Percentiles rank a stretch among this genome's conserved stretches.
phyloP scores from a whole-genome alignment of 768 basidiomycete genomes.

The Trametopsis cervina region DNA sequence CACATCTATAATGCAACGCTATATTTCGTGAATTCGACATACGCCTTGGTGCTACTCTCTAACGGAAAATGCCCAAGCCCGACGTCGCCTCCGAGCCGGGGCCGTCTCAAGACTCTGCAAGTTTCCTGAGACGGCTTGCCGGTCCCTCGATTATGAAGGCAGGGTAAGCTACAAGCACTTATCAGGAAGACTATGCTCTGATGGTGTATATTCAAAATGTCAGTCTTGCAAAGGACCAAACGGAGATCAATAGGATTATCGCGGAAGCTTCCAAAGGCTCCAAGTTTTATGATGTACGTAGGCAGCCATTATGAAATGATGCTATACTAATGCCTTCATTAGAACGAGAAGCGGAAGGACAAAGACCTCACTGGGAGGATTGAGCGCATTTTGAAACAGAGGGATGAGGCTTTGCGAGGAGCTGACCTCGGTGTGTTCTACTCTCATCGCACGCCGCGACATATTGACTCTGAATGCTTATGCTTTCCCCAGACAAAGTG shows the following conservation, averaged over 20 bases:
- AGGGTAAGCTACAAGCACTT: constrained; percentile 44
- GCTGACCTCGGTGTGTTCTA: constrained; percentile 48
- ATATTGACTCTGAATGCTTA: constrained; percentile 7
- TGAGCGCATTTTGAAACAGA: constrained; percentile 53
- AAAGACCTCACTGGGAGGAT: constrained; percentile 78
- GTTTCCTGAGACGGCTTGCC: constrained; percentile 72
- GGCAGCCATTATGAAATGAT: background rate
- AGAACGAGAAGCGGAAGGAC: constrained; percentile 91
- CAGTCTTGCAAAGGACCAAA: constrained; percentile 66
- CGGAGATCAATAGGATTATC: constrained; percentile 83
- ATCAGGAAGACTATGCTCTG: background rate
- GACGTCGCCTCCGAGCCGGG: constrained; percentile 22
- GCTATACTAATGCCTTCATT: constrained; percentile 2
- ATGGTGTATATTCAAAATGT: background rate
- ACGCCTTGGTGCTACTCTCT: no score
- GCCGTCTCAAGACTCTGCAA: constrained; percentile 56
- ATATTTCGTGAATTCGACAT: no score
- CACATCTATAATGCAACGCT: no score
- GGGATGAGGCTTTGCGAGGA: constrained; percentile 49
- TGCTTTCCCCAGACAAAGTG: constrained; percentile 37
- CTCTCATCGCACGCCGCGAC: background rate
- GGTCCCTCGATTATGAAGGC: constrained; percentile 89
- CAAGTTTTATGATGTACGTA: constrained; percentile 76
- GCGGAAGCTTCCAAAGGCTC: constrained; percentile 90
- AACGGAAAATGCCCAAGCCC: no score